Evolutionary conservation across 106 monocot genomes (phyloP), one percentile per base, ranked within the genome.

Genomic region (Acorus calamus): DNA sequence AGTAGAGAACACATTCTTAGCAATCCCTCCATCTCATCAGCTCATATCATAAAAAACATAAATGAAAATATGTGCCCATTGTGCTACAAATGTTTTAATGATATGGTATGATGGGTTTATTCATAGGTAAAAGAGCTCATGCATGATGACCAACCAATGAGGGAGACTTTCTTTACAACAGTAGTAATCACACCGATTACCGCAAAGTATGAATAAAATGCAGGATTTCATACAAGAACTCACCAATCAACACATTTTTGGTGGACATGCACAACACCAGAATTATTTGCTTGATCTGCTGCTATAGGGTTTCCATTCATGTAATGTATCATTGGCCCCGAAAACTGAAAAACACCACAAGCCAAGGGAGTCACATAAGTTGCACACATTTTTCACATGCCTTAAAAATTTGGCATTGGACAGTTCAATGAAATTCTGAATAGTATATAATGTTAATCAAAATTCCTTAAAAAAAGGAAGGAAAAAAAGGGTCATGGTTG

Each of bases 181-280:
- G 28, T 28, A 28, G 28, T 28, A 28, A 28, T 28, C 28, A 28
- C 0, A 28, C 28, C 28, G 28, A 28, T 28, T 28, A 28, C 28
- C 28, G 28, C 28, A 50, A 8, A 50, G 28, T 52, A 59, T 53
- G 7, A 54, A 47, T 6, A 53, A 60, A 28, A 48, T 44, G 28
- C 28, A 28, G 28, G 28, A 28, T 28, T 28, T 28, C 28, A 28
- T 28, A 28, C 28, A 28, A 28, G 28, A 61, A 2, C 44, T 48
- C 81, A 86, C 91, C 91, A 91, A 64, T 91, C 83, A 56, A 91
- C 67, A 61, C 91, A 91, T 74, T 79, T 83, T 52, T 79, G 57
- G 76, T 91, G 91, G 3, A 81, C 81, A 81, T 91, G 83, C 47
- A 77, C 12, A 51, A 74, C 70, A 7, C 73, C 69, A 50, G 76